Conservation (phyloP, 2,329 filamentous ascomycete genomes). For the Epichloe uncinata region DNA sequence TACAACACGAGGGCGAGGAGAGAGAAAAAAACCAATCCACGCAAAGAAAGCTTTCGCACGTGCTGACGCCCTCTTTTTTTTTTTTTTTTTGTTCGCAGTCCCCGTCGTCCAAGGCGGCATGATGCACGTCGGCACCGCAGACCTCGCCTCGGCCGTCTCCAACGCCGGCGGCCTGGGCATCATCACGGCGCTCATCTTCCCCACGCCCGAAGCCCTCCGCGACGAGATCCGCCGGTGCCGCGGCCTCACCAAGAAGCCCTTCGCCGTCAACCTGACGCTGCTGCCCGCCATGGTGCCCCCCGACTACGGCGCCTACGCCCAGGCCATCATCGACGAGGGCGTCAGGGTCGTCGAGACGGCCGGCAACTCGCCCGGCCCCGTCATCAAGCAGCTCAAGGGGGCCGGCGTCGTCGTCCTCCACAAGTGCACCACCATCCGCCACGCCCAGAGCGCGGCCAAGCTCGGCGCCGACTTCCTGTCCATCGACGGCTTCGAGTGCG, state of each 20-base stretch:
- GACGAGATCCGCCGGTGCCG: slow-evolving; percentile 84
- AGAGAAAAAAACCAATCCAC: neutral
- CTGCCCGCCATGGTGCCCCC: slow-evolving; percentile 87
- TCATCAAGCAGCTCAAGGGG: slow-evolving; percentile 79
- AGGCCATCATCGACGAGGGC: slow-evolving; percentile 86
- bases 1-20: neutral
- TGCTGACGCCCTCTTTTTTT: neutral
- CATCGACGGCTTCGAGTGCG: slow-evolving; percentile 97
- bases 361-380: slow-evolving; percentile 74
- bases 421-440: slow-evolving; percentile 94
- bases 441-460: slow-evolving; percentile 83
- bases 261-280: slow-evolving; percentile 91
- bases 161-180: slow-evolving; percentile 76
- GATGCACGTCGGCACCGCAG: slow-evolving; percentile 75
- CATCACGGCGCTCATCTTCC: slow-evolving; percentile 82
- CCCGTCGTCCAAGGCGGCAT: slow-evolving; percentile 78
- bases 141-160: slow-evolving; percentile 61
- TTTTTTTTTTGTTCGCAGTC: slow-evolving; percentile 30
- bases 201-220: slow-evolving; percentile 79
- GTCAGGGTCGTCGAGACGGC: slow-evolving; percentile 86
- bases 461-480: slow-evolving; percentile 92
- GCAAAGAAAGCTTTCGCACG: neutral
- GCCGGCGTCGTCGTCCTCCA: slow-evolving; percentile 71
- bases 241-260: slow-evolving; percentile 63
- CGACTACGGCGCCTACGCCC: slow-evolving; percentile 84